phyloP scores from a whole-genome alignment of 805 yeast species.

The Lachancea dasiensis region DNA sequence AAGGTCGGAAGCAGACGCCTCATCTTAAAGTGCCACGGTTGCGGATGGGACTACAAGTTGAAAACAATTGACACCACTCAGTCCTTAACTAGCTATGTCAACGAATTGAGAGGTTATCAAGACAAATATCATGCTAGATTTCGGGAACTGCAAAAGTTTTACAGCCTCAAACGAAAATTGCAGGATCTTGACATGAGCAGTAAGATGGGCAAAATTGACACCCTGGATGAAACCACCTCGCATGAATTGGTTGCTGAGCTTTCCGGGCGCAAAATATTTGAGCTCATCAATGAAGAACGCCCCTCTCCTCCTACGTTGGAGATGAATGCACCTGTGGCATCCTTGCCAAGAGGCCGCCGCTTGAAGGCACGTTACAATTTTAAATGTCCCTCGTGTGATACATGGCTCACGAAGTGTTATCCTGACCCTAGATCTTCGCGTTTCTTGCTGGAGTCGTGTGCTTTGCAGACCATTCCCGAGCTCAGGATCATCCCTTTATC shows the following conservation, averaged over 20 bases:
- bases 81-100: constrained; percentile 7
- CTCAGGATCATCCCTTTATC: constrained; percentile 1
- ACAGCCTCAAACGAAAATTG: constrained; percentile 3
- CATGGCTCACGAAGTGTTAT: background rate
- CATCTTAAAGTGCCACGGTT: constrained; percentile 10
- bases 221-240: constrained; percentile 1
- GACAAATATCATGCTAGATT: background rate
- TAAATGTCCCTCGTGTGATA: constrained; percentile 4
- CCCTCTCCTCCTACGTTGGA: constrained; percentile 1
- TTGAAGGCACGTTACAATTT: constrained; percentile 3
- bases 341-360: constrained; percentile 2
- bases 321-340: too few relatives aligned
- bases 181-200: background rate
- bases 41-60: constrained; percentile 1
- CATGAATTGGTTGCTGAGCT: background rate
- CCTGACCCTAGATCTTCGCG: constrained; percentile 7
- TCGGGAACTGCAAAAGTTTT: constrained; percentile 2
- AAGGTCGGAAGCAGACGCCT: background rate
- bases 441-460: constrained; percentile 2
- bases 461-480: constrained; percentile 1
- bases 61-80: background rate
- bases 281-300: constrained; percentile 5
- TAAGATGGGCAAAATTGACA: background rate
- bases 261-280: constrained; percentile 1
- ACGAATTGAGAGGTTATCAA: background rate